Percentiles rank a stretch among this genome's conserved stretches.
Evolutionary conservation across 805 yeast species (phyloP).

Genomic region (Sungouiella thailandica): DNA sequence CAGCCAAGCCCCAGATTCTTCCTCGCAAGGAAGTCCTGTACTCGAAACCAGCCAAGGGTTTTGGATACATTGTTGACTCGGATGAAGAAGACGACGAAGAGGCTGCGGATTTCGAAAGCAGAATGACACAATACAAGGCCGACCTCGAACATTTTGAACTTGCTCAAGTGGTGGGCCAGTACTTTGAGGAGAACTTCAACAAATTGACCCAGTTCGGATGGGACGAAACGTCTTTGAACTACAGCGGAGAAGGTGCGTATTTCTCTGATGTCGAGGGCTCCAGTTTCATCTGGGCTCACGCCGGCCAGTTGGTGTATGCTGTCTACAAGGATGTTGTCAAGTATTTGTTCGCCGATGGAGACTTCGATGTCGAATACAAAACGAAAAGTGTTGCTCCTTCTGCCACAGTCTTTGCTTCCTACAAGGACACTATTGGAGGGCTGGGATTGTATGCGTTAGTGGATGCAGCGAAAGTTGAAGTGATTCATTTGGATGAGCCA

Average conservation of each 20-base stretch:
- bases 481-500: too few species aligned
- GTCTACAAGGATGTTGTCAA: background rate
- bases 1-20: conserved; percentile 2
- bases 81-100: conserved; percentile 4
- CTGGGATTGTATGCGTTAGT: background rate
- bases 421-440: background rate
- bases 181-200: conserved; percentile 7
- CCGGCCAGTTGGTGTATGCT: background rate
- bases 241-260: too few species aligned
- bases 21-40: conserved; percentile 1
- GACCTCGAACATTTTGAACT: conserved; percentile 2
- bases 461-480: too few species aligned
- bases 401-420: background rate
- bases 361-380: background rate
- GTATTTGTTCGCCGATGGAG: background rate
- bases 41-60: conserved; percentile 9
- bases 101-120: background rate
- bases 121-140: conserved; percentile 3
- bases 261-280: background rate
- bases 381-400: background rate
- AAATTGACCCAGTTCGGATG: conserved; percentile 7
- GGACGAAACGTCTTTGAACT: too few species aligned
- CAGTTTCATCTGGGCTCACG: background rate
- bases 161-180: conserved; percentile 3
- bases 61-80: conserved; percentile 9